A percentile compares a stretch with the other conserved stretches of the same genome.
Evolutionary conservation across 352 stramenopile genomes (phyloP).

Genomic region (Phytopythium sindhum): DNA sequence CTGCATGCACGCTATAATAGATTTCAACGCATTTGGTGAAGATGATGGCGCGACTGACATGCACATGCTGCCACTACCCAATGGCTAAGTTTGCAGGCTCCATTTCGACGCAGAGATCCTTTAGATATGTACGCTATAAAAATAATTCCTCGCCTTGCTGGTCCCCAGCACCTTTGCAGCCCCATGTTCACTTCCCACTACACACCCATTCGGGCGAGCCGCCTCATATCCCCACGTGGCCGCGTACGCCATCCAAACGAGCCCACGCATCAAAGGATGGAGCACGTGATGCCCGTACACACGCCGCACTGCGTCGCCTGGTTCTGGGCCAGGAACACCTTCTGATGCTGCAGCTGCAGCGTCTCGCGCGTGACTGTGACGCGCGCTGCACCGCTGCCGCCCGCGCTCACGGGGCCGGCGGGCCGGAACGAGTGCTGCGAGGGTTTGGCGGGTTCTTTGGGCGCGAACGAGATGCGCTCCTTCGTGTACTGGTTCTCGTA

Average conservation of each 20-base stretch:
- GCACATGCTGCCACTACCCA: neutral
- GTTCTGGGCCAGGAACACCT: slow-evolving; percentile 71
- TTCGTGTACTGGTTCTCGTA: slow-evolving; percentile 90
- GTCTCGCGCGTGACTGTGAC: slow-evolving; percentile 81
- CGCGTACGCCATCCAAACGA: neutral
- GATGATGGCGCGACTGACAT: neutral
- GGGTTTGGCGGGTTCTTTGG: slow-evolving; percentile 81
- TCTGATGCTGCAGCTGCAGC: slow-evolving; percentile 83
- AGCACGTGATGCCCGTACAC: slow-evolving; percentile 38
- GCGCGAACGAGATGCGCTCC: slow-evolving; percentile 83
- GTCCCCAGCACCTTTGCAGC: neutral
- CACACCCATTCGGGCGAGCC: neutral
- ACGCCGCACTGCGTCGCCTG: slow-evolving; percentile 63
- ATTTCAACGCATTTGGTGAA: slow-evolving; percentile 3
- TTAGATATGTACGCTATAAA: slow-evolving; percentile 1
- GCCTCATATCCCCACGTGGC: neutral
- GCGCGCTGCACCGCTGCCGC: slow-evolving; percentile 22
- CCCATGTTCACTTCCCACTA: neutral
- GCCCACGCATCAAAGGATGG: slow-evolving; percentile 43
- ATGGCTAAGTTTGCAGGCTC: neutral
- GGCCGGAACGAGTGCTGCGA: slow-evolving; percentile 82
- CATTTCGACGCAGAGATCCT: neutral
- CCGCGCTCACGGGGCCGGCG: slow-evolving; percentile 14
- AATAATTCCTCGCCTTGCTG: neutral
- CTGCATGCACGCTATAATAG: neutral